phyloP scores from a whole-genome alignment of 192 early-diverging fungal species.

The Ramicandelaber brevisporus region DNA sequence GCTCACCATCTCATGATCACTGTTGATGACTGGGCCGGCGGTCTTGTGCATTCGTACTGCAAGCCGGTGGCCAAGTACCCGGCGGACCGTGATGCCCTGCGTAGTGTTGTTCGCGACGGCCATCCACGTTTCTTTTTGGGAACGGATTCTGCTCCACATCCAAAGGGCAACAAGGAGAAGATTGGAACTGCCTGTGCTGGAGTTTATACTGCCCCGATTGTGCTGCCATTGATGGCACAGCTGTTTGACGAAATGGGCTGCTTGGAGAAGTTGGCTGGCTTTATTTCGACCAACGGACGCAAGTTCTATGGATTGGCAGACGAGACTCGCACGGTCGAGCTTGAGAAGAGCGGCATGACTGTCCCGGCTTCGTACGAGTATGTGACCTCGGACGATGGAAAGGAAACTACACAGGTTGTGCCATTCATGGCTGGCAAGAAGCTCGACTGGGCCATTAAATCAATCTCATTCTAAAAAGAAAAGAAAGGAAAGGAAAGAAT shows the following conservation, averaged over 20 bases:
- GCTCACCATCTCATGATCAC: constrained; percentile 79
- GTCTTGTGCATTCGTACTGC: constrained; percentile 77
- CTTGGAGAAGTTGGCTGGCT: constrained; percentile 51
- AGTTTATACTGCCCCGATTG: constrained; percentile 73
- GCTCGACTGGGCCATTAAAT: constrained; percentile 37
- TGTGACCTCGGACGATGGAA: too few species aligned
- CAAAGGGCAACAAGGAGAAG: constrained; percentile 61
- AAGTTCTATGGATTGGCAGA: constrained; percentile 55
- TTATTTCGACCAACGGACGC: constrained; percentile 66
- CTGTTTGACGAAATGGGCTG: constrained; percentile 66
- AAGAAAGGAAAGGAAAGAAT: too few species aligned
- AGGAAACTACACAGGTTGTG: too few species aligned
- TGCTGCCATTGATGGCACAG: constrained; percentile 67
- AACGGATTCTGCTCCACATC: constrained; percentile 90
- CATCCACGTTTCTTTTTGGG: constrained; percentile 95
- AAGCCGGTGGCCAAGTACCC: constrained; percentile 97
- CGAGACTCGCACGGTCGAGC: too few species aligned
- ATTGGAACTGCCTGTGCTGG: constrained; percentile 53
- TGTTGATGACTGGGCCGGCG: constrained; percentile 95
- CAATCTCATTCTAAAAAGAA: too few species aligned
- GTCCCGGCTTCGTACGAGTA: too few species aligned
- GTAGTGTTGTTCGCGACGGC: constrained; percentile 50
- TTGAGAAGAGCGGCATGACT: too few species aligned
- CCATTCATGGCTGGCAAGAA: constrained; percentile 60
- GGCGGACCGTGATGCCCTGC: constrained; percentile 68